A percentile compares a stretch with the other conserved stretches of the same genome.
Conservation (phyloP, 73 alveolate genomes). For the Paramecium primaurelia region DNA sequence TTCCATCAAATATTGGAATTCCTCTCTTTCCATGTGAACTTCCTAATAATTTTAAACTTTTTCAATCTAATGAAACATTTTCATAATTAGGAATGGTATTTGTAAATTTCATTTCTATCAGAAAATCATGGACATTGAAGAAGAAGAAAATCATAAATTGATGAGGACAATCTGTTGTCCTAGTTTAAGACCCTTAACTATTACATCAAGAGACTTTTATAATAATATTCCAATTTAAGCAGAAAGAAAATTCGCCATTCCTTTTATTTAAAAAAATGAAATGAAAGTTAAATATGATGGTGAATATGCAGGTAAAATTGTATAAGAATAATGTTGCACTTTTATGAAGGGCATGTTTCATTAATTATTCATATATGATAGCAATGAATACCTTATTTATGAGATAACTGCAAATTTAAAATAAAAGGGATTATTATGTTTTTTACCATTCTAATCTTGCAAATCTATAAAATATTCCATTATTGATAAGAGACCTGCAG, state of each 20-base stretch:
- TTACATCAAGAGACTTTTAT: conserved; percentile 43
- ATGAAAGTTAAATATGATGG: conserved; percentile 31
- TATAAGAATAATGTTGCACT: neutral
- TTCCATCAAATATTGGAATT: conserved; percentile 19
- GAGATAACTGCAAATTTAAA: neutral
- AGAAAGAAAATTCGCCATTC: conserved; percentile 12
- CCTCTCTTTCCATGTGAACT: conserved; percentile 43
- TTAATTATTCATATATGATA: neutral
- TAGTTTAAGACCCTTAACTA: neutral
- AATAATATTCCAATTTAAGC: conserved; percentile 33
- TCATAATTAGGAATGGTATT: conserved; percentile 7
- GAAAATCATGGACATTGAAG: conserved; percentile 43
- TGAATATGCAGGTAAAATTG: conserved; percentile 28
- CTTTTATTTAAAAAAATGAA: neutral
- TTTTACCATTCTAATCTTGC: conserved; percentile 31
- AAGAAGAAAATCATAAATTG: neutral
- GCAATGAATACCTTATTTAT: neutral
- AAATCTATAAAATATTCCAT: neutral
- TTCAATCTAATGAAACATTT: conserved; percentile 3
- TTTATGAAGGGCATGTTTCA: conserved; percentile 16
- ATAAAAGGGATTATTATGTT: conserved; percentile 8
- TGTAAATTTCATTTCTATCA: neutral
- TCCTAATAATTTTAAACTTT: conserved; percentile 4
- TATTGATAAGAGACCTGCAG: conserved; percentile 4
- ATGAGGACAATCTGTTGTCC: conserved; percentile 26